Evolutionary conservation across 2,329 filamentous ascomycete genomes (phyloP).

Genomic region (Phialocephala sp.): DNA sequence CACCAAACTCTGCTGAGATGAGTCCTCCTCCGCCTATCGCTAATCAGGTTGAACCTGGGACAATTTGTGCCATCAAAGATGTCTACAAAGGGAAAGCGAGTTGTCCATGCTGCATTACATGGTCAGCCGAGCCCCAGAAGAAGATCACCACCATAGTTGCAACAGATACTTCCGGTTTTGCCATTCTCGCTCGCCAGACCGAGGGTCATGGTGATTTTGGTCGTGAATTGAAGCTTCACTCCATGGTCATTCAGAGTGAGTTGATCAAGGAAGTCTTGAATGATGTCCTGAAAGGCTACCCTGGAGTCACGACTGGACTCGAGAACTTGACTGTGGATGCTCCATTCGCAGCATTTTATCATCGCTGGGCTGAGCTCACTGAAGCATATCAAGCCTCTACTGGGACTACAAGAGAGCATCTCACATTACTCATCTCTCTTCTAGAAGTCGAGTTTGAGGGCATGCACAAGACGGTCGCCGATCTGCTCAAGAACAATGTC

Average conservation of each 20-base stretch:
- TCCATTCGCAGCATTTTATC: slow-evolving; percentile 45
- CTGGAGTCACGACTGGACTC: slow-evolving; percentile 42
- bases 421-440: slow-evolving; percentile 42
- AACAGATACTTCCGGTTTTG: slow-evolving; percentile 19
- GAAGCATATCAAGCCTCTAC: slow-evolving; percentile 33
- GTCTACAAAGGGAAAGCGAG: slow-evolving; percentile 11
- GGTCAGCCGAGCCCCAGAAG: slow-evolving; percentile 19
- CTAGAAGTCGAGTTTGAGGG: slow-evolving; percentile 39
- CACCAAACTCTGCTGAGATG: background rate
- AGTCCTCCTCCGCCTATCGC: slow-evolving; percentile 5
- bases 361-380: slow-evolving; percentile 43
- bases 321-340: slow-evolving; percentile 41
- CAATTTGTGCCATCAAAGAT: slow-evolving; percentile 1
- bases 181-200: slow-evolving; percentile 19
- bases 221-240: slow-evolving; percentile 45
- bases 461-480: slow-evolving; percentile 28
- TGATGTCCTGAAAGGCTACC: slow-evolving; percentile 42
- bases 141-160: slow-evolving; percentile 12
- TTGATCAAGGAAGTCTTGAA: slow-evolving; percentile 42
- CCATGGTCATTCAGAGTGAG: slow-evolving; percentile 44
- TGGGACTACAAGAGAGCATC: slow-evolving; percentile 38
- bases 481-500: slow-evolving; percentile 46
- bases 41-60: background rate
- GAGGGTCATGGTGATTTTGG: slow-evolving; percentile 23
- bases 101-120: slow-evolving; percentile 23